Evolutionary conservation across 164 flowering plant species (phyloP).

Genomic region (Nymphaea thermarum): DNA sequence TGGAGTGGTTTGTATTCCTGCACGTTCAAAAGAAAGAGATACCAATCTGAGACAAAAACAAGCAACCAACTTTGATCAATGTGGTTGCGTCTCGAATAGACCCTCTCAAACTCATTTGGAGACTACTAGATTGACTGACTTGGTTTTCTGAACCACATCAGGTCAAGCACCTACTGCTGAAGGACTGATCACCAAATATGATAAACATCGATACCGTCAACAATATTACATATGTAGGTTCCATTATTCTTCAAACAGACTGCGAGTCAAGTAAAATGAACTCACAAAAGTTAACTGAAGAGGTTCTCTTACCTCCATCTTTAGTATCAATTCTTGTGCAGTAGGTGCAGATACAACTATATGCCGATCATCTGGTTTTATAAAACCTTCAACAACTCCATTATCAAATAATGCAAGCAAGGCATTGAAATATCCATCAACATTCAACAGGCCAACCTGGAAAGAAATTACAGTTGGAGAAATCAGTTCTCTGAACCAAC

Average conservation of each 20-base stretch:
- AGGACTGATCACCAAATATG: neutral
- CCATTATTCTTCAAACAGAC: no score
- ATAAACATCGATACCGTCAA: neutral
- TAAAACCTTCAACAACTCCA: constrained; percentile 53
- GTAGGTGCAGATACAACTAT: constrained; percentile 30
- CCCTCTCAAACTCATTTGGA: neutral
- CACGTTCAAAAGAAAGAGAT: constrained; percentile 1
- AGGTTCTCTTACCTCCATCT: constrained; percentile 27
- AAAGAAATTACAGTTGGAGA: neutral
- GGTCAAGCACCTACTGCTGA: neutral
- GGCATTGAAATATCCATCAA: constrained; percentile 42
- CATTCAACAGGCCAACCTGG: constrained; percentile 44
- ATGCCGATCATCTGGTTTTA: constrained; percentile 22
- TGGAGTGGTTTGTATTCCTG: constrained; percentile 13
- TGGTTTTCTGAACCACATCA: no score
- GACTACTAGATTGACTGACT: neutral
- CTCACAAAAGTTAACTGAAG: neutral
- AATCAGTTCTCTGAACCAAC: neutral
- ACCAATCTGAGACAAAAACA: neutral
- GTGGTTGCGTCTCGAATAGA: neutral
- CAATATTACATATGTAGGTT: no score
- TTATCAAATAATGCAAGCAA: constrained; percentile 42
- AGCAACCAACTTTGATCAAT: neutral
- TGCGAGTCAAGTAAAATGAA: neutral
- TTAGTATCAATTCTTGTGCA: constrained; percentile 26